These are phyloP conservation scores for Xylariaceae sp. DNA, from an alignment of 2,329 filamentous ascomycete genomes.

Conservation along the genomic window DNA sequence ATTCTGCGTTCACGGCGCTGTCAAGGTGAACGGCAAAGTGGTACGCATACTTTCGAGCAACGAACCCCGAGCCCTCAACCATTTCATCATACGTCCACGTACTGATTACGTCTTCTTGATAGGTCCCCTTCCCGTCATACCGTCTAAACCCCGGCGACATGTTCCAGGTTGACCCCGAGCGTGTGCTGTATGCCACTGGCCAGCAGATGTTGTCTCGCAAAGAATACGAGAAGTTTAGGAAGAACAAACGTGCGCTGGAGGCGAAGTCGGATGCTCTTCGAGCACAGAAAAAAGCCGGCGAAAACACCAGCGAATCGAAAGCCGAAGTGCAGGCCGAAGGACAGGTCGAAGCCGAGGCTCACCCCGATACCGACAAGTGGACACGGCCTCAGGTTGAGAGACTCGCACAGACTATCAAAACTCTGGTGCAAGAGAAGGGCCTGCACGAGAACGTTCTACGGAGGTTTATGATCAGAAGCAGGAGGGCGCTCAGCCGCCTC, in stretches of 20 bases:
- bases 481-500: conserved; percentile 55
- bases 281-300: no score
- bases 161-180: conserved; percentile 90
- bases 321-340: no score
- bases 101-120: conserved; percentile 1
- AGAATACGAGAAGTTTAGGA: no score
- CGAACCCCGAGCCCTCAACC: neutral
- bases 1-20: conserved; percentile 86
- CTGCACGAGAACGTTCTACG: no score
- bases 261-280: no score
- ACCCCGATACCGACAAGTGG: no score
- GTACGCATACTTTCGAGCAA: no score
- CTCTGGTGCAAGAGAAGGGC: conserved; percentile 71
- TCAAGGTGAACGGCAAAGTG: conserved; percentile 95
- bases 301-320: no score
- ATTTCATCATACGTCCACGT: neutral
- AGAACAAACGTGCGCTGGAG: no score
- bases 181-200: conserved; percentile 84
- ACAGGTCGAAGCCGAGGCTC: no score
- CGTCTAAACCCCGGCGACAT: conserved; percentile 95
- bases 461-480: conserved; percentile 61
- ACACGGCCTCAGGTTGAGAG: conserved; percentile 39
- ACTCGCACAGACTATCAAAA: no score
- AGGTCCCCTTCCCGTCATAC: conserved; percentile 93
- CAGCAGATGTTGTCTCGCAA: no score